A percentile compares a stretch with the other conserved stretches of the same genome.
These are phyloP conservation scores for Rosa rugosa DNA, from an alignment of 306 rosid genomes.

Conservation along the genomic window DNA sequence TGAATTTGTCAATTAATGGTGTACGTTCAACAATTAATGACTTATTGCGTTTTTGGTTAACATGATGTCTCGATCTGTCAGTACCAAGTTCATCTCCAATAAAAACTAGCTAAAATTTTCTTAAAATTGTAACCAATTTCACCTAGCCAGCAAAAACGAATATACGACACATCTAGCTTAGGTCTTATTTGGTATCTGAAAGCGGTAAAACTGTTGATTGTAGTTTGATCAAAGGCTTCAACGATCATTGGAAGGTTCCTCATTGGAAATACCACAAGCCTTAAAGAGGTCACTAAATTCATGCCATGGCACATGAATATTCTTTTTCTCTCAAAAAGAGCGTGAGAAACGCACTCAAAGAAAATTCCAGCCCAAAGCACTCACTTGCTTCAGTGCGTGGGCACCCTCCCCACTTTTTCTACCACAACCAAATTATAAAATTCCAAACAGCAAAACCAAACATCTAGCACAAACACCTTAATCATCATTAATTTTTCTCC, in stretches of 20 bases:
- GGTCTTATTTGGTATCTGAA: not conserved
- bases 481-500: not conserved
- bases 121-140: not conserved
- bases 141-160: not conserved
- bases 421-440: constrained; percentile 10
- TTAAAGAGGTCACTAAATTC: not conserved
- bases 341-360: constrained; percentile 61
- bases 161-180: not conserved
- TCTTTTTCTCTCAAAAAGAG: constrained; percentile 27
- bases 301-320: not conserved
- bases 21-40: too few relatives aligned
- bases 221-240: not conserved
- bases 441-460: constrained; percentile 18
- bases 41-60: too few relatives aligned
- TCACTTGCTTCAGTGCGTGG: constrained; percentile 52
- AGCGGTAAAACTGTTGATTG: not conserved
- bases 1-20: too few relatives aligned
- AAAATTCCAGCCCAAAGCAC: constrained; percentile 20
- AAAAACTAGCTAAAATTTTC: not conserved
- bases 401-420: constrained; percentile 39
- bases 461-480: not conserved
- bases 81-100: too few relatives aligned
- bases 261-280: not conserved
- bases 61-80: too few relatives aligned
- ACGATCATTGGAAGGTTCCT: not conserved